Evolutionary conservation across 371 early-diverging fungal genomes (phyloP).

Genomic region (Circinella umbellata): DNA sequence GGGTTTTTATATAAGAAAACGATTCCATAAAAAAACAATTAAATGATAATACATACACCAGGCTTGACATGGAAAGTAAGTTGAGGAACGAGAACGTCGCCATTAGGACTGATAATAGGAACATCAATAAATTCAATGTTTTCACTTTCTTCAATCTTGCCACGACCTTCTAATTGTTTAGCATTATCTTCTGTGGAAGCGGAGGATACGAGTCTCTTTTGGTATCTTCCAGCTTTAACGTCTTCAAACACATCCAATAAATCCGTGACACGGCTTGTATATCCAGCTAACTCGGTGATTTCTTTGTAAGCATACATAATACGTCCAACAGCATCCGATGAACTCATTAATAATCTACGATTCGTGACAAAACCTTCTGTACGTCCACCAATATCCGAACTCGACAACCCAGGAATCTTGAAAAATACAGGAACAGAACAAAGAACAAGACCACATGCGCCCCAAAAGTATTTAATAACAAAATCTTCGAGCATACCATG

Average conservation of each 20-base stretch:
- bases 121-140: slow-evolving; percentile 90
- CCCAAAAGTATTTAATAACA: slow-evolving; percentile 95
- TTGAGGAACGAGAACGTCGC: slow-evolving; percentile 90
- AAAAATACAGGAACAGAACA: slow-evolving; percentile 94
- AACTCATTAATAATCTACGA: slow-evolving; percentile 78
- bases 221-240: slow-evolving; percentile 73
- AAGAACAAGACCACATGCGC: slow-evolving; percentile 89
- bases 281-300: slow-evolving; percentile 89
- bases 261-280: slow-evolving; percentile 84
- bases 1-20: too few species aligned
- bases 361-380: slow-evolving; percentile 89
- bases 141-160: slow-evolving; percentile 67
- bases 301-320: slow-evolving; percentile 93
- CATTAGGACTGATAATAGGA: slow-evolving; percentile 95
- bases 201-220: slow-evolving; percentile 68
- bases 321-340: slow-evolving; percentile 90
- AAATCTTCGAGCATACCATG: slow-evolving; percentile 92
- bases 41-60: slow-evolving; percentile 53
- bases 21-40: not conserved
- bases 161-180: slow-evolving; percentile 68
- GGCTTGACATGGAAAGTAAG: slow-evolving; percentile 89
- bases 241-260: slow-evolving; percentile 84
- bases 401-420: slow-evolving; percentile 53
- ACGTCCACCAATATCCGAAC: slow-evolving; percentile 55
- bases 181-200: slow-evolving; percentile 62